Conservation (phyloP, 139 green algal species). For the Parachlorella kessleri region DNA sequence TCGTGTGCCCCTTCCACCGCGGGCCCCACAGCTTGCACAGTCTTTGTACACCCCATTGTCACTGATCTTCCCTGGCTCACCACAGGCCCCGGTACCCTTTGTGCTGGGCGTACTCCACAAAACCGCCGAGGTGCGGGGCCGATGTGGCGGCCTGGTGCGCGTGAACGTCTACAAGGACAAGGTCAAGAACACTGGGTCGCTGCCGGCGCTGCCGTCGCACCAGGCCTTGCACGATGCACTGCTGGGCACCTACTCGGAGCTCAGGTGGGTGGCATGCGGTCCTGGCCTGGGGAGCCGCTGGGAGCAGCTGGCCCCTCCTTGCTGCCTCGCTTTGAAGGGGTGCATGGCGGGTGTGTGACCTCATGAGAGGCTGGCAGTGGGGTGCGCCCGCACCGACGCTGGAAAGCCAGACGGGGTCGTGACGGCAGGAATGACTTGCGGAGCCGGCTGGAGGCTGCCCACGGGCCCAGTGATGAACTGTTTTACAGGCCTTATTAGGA, state of each 20-base stretch:
- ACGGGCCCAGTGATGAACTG: too few relatives aligned
- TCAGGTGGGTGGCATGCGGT: conserved; percentile 46
- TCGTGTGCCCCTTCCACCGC: too few relatives aligned
- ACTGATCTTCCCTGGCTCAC: too few relatives aligned
- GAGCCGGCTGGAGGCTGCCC: too few relatives aligned
- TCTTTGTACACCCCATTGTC: too few relatives aligned
- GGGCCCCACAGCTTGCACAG: too few relatives aligned
- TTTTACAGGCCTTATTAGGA: too few relatives aligned
- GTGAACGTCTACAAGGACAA: conserved; percentile 91
- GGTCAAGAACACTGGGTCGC: conserved; percentile 45
- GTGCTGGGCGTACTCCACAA: conserved; percentile 89
- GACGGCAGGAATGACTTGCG: too few relatives aligned
- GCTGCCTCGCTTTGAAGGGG: too few relatives aligned
- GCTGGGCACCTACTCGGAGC: conserved; percentile 55
- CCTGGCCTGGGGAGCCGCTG: too few relatives aligned
- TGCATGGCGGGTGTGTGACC: not conserved
- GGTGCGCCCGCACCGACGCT: not conserved
- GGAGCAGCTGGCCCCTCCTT: too few relatives aligned
- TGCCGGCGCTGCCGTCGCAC: conserved; percentile 63
- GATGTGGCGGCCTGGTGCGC: conserved; percentile 60
- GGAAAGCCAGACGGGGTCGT: too few relatives aligned
- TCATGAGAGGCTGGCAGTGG: not conserved
- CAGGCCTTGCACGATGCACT: conserved; percentile 53
- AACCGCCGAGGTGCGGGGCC: conserved; percentile 73
- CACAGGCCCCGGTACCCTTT: conserved; percentile 75